Base-by-base conservation (phyloP, 345 rosid genomes). In the Acer saccharum region DNA sequence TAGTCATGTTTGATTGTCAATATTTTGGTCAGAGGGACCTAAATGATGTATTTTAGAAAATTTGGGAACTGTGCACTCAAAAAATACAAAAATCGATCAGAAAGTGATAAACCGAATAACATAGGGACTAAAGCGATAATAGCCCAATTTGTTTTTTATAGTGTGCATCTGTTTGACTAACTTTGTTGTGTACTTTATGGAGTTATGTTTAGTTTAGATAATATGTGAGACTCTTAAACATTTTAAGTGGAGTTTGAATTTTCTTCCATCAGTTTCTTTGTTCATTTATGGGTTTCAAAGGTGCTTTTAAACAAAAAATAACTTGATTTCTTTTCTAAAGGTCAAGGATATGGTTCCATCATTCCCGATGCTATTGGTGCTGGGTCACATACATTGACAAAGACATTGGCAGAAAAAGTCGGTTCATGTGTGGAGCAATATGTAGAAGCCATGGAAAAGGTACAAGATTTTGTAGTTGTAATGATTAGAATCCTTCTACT, bases 391-490 rank as follows among this genome's bases (percentile, higher is more conserved):
- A 50, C 60, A 72, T 80, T 88, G 83, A 91, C 98, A 5, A 76
- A 61, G 78, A 89, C 83, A 29, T 83, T 94, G 87, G 87, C 87
- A 32, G 91, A 87, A 82, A 90, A 88, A 76, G 94, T 96, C 74
- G 86, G 86, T 77, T 83, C 81, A 71, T 76, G 35, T 55, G 87
- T 96, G 72, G 83, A 82, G 58, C 91, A 91, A 74, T 96, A 96
- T 82, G 62, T 91, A 69, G 97, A 94, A 81, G 88, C 90, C 76
- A 92, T 96, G 99, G 98, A 96, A 77, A 94, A 96, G 92, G 99
- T 96, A 29, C 61, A 63, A 11, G 11, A 63, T 60, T n/a, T 54
- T 69, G 35, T 44, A 44, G 11, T 72, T 66, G 46, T 69, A 27
- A 17, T 54, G 13, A 65, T 52, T 55, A 54, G 29, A 50, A 52